Evolutionary conservation across 2,329 filamentous ascomycete genomes (phyloP).

Genomic region (Fusarium devonianum): DNA sequence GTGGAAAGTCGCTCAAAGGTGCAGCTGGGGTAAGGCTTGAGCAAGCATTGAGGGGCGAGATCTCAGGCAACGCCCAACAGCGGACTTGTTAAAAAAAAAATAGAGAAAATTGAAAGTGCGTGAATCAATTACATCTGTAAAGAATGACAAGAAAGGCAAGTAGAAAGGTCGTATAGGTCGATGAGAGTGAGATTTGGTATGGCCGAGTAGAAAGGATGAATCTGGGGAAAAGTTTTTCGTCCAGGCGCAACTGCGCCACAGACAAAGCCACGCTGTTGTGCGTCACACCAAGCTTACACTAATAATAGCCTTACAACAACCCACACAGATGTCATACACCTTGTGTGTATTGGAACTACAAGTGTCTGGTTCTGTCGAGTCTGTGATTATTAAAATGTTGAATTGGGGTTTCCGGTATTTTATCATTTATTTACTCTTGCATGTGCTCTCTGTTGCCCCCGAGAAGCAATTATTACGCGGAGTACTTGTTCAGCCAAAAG

Average conservation of each 20-base stretch:
- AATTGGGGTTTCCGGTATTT: no score
- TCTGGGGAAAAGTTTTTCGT: conserved; percentile 19
- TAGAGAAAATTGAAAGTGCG: background rate
- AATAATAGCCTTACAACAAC: no score
- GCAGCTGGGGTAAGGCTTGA: conserved; percentile 1
- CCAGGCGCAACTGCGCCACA: conserved; percentile 9
- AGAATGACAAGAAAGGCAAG: conserved; percentile 25
- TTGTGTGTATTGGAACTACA: no score
- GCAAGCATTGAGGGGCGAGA: conserved; percentile 12
- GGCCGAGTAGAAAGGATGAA: conserved; percentile 2
- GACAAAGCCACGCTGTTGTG: conserved; percentile 11
- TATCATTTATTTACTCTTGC: no score
- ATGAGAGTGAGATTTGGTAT: conserved; percentile 3
- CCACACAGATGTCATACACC: no score
- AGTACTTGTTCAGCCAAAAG: no score
- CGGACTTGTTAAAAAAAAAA: background rate
- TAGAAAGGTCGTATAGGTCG: conserved; percentile 8
- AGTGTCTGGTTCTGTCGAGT: no score
- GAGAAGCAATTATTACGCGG: no score
- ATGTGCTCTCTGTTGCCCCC: no score
- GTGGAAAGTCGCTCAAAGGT: conserved; percentile 8
- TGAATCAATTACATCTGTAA: conserved; percentile 29
- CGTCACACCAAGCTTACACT: no score
- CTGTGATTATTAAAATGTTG: no score
- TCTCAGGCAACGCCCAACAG: background rate